Evolutionary conservation across 2,329 filamentous ascomycete genomes (phyloP).

Genomic region (Podosphaera leucotricha): DNA sequence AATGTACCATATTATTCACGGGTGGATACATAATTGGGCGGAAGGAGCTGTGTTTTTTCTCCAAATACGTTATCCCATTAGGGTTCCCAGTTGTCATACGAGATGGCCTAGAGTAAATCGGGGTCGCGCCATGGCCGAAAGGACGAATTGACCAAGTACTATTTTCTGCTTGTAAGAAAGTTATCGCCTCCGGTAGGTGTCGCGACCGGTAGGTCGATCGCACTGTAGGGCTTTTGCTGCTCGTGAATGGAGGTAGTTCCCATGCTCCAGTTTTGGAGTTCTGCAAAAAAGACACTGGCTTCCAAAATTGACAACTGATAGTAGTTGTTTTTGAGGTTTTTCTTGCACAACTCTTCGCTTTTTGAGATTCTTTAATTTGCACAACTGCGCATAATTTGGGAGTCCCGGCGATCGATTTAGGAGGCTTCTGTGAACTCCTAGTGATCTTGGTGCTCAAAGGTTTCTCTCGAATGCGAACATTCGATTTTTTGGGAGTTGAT

Average conservation of each 20-base stretch:
- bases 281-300: conserved; percentile 5
- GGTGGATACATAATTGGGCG: conserved; percentile 10
- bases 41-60: conserved; percentile 7
- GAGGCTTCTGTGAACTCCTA: not conserved
- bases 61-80: conserved; percentile 5
- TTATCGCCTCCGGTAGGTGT: conserved; percentile 12
- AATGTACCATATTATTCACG: conserved; percentile 4
- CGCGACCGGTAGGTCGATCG: not conserved
- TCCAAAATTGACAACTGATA: not conserved
- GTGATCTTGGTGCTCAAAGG: not conserved
- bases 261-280: conserved; percentile 13
- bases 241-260: conserved; percentile 2
- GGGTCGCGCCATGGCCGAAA: conserved; percentile 14
- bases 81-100: conserved; percentile 9
- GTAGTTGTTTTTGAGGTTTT: not conserved
- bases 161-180: conserved; percentile 12
- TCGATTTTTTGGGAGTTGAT: not conserved
- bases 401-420: not conserved
- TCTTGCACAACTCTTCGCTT: not conserved
- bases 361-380: not conserved
- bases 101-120: conserved; percentile 11
- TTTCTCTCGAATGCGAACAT: not conserved
- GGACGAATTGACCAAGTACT: conserved; percentile 13
- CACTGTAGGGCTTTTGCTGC: not conserved
- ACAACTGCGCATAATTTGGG: not conserved